Base-by-base conservation (phyloP, 805 yeast genomes). In the Jamesozyma lodderae region DNA sequence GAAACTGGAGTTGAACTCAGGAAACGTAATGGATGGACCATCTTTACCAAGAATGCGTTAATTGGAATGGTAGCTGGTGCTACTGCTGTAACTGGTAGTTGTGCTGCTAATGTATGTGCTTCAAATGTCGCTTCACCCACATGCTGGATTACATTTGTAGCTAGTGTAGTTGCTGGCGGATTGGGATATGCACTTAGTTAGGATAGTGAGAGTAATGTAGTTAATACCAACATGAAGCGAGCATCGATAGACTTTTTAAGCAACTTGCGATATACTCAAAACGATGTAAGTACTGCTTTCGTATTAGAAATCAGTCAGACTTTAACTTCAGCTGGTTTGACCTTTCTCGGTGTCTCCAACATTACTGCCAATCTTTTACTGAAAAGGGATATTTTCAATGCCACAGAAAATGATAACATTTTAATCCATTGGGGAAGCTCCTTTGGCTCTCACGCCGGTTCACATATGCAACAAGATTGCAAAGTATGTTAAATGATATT, bases 381-480 rank as follows among this genome's bases (percentile, higher is more conserved):
- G 16, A 29, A n/a, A n/a, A n/a, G n/a, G n/a, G n/a, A n/a, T n/a
- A n/a, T n/a, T n/a, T n/a, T n/a, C n/a, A n/a, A n/a, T 14, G 32
- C 32, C 16, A 29, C 20, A 13, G 32, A 29, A 13, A 29, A 15
- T 20, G 20, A 29, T 16, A 29, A 29, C 32, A 29, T 29, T 16
- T 29, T 29, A 29, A 29, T 29, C 16, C 20, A 29, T 29, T 29
- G 32, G 32, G 16, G 16, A 17, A 29, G 32, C 16, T 29, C 32
- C 32, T 13, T 29, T 29, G 32, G 32, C 16, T 29, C 20, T 14
- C 20, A 29, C 16, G 32, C 32, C 16, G 32, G 32, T 14, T 26
- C 29, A 14, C 32, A 29, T 29, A 29, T 29, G 18, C 32, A 29
- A 29, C 32, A 29, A 29, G 32, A 29, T 29, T 29, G 32, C 20